phyloP scores from a whole-genome alignment of 441 rosid genomes.

The Pelargonium cotyledonis region DNA sequence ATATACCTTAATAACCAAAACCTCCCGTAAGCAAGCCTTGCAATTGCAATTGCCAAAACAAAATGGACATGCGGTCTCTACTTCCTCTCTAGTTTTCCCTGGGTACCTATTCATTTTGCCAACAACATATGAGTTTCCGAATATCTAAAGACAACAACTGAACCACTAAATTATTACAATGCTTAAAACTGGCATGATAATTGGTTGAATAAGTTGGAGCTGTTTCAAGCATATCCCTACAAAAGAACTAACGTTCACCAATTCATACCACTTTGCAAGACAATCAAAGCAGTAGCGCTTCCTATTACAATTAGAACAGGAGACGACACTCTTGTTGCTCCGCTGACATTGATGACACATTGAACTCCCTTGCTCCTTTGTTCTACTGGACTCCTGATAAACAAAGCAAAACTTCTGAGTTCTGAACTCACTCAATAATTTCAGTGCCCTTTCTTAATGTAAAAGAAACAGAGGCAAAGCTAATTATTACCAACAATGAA shows the following conservation, averaged over 20 bases:
- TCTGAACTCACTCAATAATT: background rate
- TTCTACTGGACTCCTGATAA: constrained; percentile 6
- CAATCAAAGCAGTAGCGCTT: constrained; percentile 19
- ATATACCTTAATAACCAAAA: constrained; percentile 22
- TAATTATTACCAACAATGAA: background rate
- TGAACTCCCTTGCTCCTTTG: constrained; percentile 7
- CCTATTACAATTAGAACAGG: constrained; percentile 14
- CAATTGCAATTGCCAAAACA: constrained; percentile 41
- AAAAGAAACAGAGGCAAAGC: background rate
- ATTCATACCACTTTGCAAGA: constrained; percentile 13
- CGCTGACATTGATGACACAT: constrained; percentile 20
- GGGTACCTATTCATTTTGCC: constrained; percentile 29
- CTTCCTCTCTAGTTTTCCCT: constrained; percentile 28
- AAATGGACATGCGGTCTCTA: constrained; percentile 33
- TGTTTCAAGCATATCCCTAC: background rate
- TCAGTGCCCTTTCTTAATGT: background rate
- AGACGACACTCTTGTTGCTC: constrained; percentile 15
- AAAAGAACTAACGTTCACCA: background rate
- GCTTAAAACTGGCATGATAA: background rate
- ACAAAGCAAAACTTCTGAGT: background rate
- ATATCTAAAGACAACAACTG: background rate
- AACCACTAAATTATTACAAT: background rate
- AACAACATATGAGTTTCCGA: constrained; percentile 1
- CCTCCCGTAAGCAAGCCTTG: constrained; percentile 39
- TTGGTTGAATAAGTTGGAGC: background rate